Base-by-base conservation (phyloP, 2,329 filamentous ascomycete genomes). In the Sporothrix brasiliensis region DNA sequence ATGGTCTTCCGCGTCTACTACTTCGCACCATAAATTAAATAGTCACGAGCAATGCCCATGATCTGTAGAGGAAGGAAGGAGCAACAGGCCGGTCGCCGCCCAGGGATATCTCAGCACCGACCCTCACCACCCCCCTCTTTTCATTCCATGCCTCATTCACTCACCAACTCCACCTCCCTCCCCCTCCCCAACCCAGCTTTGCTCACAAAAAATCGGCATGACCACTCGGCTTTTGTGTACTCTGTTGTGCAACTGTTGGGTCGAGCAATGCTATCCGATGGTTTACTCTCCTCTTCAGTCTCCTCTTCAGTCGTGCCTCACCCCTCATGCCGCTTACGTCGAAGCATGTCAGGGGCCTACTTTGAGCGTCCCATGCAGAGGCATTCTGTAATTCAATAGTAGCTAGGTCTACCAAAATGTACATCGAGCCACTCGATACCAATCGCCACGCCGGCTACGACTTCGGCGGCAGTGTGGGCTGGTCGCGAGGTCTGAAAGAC, bases 21-120 rank as follows among this genome's bases (percentile, higher is more conserved):
- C 21, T n/a, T 27, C 58, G 58, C 19, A 63, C 56, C 34, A 19
- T 39, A 61, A 61, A 44, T 24, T 44, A 34, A n/a, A 61, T 61
- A 61, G 53, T 56, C 34, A 41, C 58, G 4, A 44, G 3, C 2
- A 24, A 2, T 61, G 16, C 11, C 11, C n/a, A 4, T 34, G 34
- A 34, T 34, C 7, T 34, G 27, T 14, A 16, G 13, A n/a, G 41
- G 21, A 65, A 27, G 24, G 24, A 65, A 65, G 21, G 41, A 39
- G 14, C 44, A 30, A 13, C 24, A 4, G 24, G 39, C 11, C 34
- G 30, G 34, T n/a, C n/a, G 7, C 34, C 3, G 56, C 34, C 19
- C 13, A 11, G 9, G n/a, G 11, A 34, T 14, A 60, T 41, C 56
- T 60, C 30, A 13, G 21, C 21, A 63, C 27, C 14, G 14, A 30